Evolutionary conservation across 129 eudicot species (phyloP).

Genomic region (Escallonia rubra): DNA sequence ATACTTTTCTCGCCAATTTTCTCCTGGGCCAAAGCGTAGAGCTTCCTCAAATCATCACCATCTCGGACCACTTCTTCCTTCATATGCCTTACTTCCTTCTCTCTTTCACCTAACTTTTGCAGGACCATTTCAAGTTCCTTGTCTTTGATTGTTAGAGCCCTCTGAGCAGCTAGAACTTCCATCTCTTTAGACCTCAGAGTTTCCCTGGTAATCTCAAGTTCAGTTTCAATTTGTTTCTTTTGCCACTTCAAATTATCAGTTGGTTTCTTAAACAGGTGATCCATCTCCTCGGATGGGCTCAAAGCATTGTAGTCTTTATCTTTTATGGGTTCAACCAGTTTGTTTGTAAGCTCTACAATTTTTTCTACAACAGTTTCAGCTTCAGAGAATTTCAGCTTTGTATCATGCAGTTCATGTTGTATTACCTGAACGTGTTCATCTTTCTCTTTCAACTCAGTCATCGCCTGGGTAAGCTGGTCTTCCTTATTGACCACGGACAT

Average conservation of each 20-base stretch:
- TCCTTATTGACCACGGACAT: slow-evolving; percentile 40
- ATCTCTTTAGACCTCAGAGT: slow-evolving; percentile 55
- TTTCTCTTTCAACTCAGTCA: slow-evolving; percentile 42
- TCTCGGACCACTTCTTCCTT: slow-evolving; percentile 46
- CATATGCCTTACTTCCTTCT: slow-evolving; percentile 48
- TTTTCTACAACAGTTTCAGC: slow-evolving; percentile 54
- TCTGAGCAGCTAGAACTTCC: slow-evolving; percentile 63
- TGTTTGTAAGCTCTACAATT: slow-evolving; percentile 59
- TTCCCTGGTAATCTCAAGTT: slow-evolving; percentile 51
- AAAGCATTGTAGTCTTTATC: slow-evolving; percentile 12
- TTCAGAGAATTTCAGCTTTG: slow-evolving; percentile 51
- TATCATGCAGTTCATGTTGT: slow-evolving; percentile 40
- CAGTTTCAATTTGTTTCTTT: slow-evolving; percentile 61
- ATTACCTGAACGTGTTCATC: slow-evolving; percentile 48
- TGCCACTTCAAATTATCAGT: slow-evolving; percentile 37
- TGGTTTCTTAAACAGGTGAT: slow-evolving; percentile 6
- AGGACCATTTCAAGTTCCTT: slow-evolving; percentile 46
- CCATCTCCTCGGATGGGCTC: slow-evolving; percentile 7
- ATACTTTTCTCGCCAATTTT: slow-evolving; percentile 39
- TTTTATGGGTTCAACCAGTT: slow-evolving; percentile 34
- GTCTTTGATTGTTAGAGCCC: slow-evolving; percentile 59
- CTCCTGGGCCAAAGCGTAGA: slow-evolving; percentile 47
- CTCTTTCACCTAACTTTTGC: slow-evolving; percentile 46
- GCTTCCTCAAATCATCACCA: slow-evolving; percentile 45
- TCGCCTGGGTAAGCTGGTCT: slow-evolving; percentile 48